Conservation (phyloP, 352 stramenopile species). For the Phytophthora colocasiae region DNA sequence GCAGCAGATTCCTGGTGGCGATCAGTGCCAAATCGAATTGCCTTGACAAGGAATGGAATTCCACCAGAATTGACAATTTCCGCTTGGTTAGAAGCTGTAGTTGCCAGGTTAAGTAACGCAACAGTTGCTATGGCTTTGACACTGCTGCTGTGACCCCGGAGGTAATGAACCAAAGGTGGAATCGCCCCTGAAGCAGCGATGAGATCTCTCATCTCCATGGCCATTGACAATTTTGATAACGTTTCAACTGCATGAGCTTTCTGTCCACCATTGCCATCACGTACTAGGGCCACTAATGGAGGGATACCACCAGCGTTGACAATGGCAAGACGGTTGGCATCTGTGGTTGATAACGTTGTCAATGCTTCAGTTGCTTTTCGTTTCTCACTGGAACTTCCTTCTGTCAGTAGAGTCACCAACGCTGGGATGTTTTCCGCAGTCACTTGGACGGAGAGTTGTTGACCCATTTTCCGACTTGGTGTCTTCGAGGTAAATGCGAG, state of each 20-base stretch:
- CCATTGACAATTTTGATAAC: conserved; percentile 9
- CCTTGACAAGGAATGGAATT: not conserved
- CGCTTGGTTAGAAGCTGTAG: not conserved
- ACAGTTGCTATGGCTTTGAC: not conserved
- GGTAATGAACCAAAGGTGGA: conserved; percentile 4
- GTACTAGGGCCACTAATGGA: not conserved
- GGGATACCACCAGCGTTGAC: not conserved
- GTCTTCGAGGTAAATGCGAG: no score
- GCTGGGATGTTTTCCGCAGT: not conserved
- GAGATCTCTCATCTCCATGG: not conserved
- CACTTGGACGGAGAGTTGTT: not conserved
- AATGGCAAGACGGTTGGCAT: not conserved
- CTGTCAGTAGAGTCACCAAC: not conserved
- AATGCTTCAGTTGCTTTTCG: not conserved
- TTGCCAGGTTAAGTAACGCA: not conserved
- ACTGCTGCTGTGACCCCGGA: not conserved
- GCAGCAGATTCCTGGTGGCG: not conserved
- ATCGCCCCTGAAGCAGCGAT: conserved; percentile 16
- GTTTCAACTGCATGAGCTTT: not conserved
- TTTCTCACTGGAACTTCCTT: not conserved
- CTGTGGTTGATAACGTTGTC: not conserved
- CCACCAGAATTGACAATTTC: not conserved
- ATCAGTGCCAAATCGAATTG: not conserved
- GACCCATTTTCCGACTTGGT: not conserved
- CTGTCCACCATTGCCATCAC: not conserved